A percentile compares a stretch with the other conserved stretches of the same genome.
Conservation (phyloP, 192 early-diverging fungal species). For the Podila minutissima region DNA sequence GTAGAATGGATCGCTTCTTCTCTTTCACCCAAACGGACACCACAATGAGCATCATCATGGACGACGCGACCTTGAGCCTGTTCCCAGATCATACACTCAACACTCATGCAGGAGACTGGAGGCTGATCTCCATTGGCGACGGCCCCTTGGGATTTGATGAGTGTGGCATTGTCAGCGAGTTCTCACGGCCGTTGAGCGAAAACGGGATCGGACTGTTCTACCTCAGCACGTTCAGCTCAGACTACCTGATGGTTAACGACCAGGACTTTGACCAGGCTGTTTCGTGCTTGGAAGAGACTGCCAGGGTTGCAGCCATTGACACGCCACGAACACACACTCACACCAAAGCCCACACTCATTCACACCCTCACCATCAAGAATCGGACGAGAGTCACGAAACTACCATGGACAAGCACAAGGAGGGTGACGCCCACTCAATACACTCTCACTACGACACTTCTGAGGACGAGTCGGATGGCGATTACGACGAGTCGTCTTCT, state of each 20-base stretch:
- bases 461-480: background rate
- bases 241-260: conserved; percentile 50
- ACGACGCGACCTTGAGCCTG: conserved; percentile 26
- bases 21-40: conserved; percentile 48
- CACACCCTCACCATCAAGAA: background rate
- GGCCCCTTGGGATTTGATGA: conserved; percentile 50
- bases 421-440: background rate
- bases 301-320: conserved; percentile 6
- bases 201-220: conserved; percentile 38
- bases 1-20: conserved; percentile 41
- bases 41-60: conserved; percentile 47
- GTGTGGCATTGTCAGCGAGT: conserved; percentile 47
- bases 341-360: background rate
- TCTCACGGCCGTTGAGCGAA: conserved; percentile 26
- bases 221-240: conserved; percentile 47
- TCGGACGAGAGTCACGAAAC: background rate
- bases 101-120: conserved; percentile 45
- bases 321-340: background rate
- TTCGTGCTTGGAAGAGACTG: conserved; percentile 21
- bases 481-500: background rate
- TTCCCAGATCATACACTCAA: conserved; percentile 47
- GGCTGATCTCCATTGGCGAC: conserved; percentile 45
- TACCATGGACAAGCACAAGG: background rate
- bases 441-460: background rate
- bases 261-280: conserved; percentile 44